Conservation (phyloP, 257 asterid genomes). For the Osmanthus fragrans region DNA sequence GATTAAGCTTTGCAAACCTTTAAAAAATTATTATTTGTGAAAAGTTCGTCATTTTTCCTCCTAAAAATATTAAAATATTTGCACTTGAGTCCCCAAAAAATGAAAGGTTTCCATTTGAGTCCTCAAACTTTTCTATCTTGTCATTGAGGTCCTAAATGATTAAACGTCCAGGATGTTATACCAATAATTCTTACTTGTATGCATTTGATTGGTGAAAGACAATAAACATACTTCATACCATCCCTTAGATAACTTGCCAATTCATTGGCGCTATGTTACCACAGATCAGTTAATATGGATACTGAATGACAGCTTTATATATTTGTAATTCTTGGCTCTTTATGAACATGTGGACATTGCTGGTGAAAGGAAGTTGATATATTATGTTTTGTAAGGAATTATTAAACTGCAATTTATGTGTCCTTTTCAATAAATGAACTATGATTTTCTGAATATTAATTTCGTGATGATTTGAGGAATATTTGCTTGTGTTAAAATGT, state of each 20-base stretch:
- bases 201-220: not conserved
- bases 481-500: conserved; percentile 2
- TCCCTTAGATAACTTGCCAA: conserved; percentile 11
- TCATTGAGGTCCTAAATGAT: too few relatives aligned
- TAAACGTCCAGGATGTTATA: too few relatives aligned
- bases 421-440: not conserved
- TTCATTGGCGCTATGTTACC: not conserved
- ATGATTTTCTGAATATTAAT: not conserved
- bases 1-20: too few relatives aligned
- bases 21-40: too few relatives aligned
- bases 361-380: not conserved
- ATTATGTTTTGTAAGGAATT: not conserved
- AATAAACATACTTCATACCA: not conserved
- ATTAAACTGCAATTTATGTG: not conserved
- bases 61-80: too few relatives aligned
- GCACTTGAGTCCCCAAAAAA: too few relatives aligned
- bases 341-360: not conserved
- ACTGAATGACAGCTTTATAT: not conserved
- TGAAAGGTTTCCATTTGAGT: too few relatives aligned
- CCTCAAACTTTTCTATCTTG: too few relatives aligned
- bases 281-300: not conserved
- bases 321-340: not conserved
- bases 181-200: not conserved
- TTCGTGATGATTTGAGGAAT: not conserved
- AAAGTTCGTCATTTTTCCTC: too few relatives aligned